Percentiles rank a stretch among this genome's conserved stretches.
These are phyloP conservation scores for Leucosporidium creatinivorum DNA, from an alignment of 768 basidiomycete species.

Conservation along the genomic window DNA sequence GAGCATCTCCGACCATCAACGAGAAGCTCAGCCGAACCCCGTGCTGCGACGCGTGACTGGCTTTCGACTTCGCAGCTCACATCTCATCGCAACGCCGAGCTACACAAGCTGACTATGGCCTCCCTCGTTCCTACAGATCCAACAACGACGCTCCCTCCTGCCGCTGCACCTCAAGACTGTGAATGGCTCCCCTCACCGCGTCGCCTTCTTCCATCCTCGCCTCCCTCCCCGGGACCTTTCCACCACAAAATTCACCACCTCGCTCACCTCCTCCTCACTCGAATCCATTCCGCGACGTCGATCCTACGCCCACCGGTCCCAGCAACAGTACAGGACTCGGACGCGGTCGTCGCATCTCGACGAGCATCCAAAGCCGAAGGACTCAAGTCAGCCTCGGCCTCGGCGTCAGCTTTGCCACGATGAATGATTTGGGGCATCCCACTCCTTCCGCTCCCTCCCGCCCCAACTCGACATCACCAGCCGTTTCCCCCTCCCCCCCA, in stretches of 20 bases:
- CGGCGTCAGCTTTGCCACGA: slow-evolving; percentile 19
- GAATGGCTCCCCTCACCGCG: not conserved
- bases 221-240: not conserved
- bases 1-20: too few species aligned
- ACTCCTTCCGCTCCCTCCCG: not conserved
- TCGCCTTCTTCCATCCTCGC: not conserved
- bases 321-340: not conserved
- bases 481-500: not conserved
- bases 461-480: not conserved
- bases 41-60: too few species aligned
- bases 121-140: too few species aligned
- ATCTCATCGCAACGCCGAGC: too few species aligned
- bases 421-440: slow-evolving; percentile 3
- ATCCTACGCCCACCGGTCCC: not conserved
- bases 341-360: not conserved
- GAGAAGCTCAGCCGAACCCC: too few species aligned
- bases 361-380: slow-evolving; percentile 16
- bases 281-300: not conserved
- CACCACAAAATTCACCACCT: not conserved
- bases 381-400: slow-evolving; percentile 14
- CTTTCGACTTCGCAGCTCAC: too few species aligned
- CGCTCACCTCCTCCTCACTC: not conserved
- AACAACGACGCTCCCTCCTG: too few species aligned
- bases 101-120: too few species aligned
- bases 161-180: too few species aligned